Percentiles rank a stretch among this genome's conserved stretches.
phyloP scores from a whole-genome alignment of 2,329 filamentous ascomycete species.

The Paecilomyces niveus region DNA sequence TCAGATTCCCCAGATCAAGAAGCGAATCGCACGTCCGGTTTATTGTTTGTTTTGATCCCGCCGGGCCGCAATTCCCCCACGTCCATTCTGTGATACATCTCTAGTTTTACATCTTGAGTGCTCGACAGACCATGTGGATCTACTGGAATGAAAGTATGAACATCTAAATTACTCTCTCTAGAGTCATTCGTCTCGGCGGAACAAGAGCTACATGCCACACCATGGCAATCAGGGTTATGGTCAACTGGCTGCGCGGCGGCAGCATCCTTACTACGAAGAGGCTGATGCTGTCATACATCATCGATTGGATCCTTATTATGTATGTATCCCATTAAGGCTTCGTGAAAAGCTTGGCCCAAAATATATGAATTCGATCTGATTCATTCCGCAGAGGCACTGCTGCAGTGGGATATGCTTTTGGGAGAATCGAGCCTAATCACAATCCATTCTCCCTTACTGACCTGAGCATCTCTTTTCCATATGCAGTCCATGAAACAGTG shows the following conservation, averaged over 20 bases:
- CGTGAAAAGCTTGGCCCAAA: neutral
- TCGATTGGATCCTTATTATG: constrained; percentile 65
- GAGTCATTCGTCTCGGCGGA: neutral
- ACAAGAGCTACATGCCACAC: neutral
- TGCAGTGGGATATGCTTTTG: constrained; percentile 53
- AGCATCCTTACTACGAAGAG: constrained; percentile 34
- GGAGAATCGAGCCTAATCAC: constrained; percentile 56
- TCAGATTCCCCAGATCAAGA: neutral
- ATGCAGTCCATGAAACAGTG: constrained; percentile 63
- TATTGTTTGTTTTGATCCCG: neutral
- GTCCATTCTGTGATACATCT: neutral
- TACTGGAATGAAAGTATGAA: neutral
- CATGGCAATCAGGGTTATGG: neutral
- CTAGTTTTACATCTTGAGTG: neutral
- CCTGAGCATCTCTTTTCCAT: constrained; percentile 72
- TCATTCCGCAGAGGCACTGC: constrained; percentile 43
- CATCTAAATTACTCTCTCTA: neutral
- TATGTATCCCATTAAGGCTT: constrained; percentile 22
- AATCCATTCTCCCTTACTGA: constrained; percentile 67
- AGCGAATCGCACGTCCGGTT: neutral
- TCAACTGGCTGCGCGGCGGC: neutral
- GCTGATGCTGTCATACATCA: constrained; percentile 58
- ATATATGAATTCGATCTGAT: constrained; percentile 5
- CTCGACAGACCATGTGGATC: neutral
- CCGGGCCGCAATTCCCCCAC: neutral